These are phyloP conservation scores for Leishmania tarentolae DNA, from an alignment of 208 protist genomes.

Conservation along the genomic window DNA sequence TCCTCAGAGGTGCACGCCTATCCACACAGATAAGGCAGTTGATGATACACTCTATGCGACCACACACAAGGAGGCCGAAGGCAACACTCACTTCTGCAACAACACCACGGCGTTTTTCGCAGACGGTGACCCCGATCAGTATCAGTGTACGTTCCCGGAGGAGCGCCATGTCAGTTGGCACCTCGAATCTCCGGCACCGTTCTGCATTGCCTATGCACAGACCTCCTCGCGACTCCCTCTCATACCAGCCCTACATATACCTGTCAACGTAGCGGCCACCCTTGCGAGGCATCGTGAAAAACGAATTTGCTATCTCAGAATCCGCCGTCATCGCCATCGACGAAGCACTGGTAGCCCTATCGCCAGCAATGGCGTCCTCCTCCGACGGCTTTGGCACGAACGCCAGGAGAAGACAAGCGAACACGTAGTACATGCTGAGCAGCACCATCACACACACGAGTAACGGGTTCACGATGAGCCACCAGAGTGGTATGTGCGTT, in stretches of 20 bases:
- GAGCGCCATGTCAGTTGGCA: background rate
- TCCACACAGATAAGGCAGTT: background rate
- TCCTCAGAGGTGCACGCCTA: background rate
- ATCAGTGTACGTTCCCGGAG: background rate
- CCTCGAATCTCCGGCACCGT: background rate
- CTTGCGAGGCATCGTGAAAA: background rate
- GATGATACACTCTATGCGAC: constrained; percentile 12
- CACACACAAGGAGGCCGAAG: background rate
- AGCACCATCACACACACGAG: constrained; percentile 46
- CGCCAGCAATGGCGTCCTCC: background rate
- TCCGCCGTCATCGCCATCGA: background rate
- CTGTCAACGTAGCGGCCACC: constrained; percentile 30
- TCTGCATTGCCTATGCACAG: background rate
- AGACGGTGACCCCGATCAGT: background rate
- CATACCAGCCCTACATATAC: constrained; percentile 14
- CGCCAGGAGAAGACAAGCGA: constrained; percentile 71
- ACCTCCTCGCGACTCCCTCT: background rate
- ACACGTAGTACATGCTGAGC: constrained; percentile 65
- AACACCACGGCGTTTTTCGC: background rate
- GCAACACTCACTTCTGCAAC: background rate
- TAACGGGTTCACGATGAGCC: constrained; percentile 49
- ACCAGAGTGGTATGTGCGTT: constrained; percentile 42
- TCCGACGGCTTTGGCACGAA: constrained; percentile 60
- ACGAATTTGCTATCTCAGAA: background rate
- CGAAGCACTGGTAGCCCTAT: background rate